A percentile compares a stretch with the other conserved stretches of the same genome.
Evolutionary conservation across 768 basidiomycete species (phyloP).

Genomic region (Stropharia rugosoannulata): DNA sequence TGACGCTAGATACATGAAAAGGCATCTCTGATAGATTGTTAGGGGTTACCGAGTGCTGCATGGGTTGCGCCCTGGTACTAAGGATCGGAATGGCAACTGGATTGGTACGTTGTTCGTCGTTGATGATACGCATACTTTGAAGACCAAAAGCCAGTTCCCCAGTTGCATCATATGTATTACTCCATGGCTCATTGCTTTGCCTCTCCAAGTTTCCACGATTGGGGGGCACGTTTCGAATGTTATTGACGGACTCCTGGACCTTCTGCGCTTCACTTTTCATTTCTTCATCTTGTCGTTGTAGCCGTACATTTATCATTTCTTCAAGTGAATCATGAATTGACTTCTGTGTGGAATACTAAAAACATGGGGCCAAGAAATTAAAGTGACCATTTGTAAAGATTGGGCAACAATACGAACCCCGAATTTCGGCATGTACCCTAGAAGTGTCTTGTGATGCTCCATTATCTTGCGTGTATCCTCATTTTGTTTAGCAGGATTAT

Average conservation of each 20-base stretch:
- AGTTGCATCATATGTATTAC: too few relatives aligned
- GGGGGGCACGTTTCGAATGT: background rate
- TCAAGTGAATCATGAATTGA: conserved; percentile 15
- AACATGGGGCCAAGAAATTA: background rate
- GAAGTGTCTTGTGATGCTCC: conserved; percentile 9
- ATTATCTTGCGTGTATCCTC: conserved; percentile 14
- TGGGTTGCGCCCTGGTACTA: background rate
- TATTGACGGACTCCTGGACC: background rate
- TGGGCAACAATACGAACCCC: conserved; percentile 8
- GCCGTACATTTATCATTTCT: conserved; percentile 8
- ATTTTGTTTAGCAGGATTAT: conserved; percentile 6
- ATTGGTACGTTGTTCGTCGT: background rate
- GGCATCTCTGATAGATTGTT: background rate
- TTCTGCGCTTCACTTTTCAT: conserved; percentile 2
- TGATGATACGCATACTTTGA: background rate
- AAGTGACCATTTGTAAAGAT: background rate
- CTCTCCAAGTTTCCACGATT: too few relatives aligned
- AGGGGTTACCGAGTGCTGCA: background rate
- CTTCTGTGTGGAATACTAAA: conserved; percentile 3
- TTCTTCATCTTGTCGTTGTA: conserved; percentile 1
- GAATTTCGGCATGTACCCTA: conserved; percentile 14
- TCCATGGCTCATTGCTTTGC: too few relatives aligned
- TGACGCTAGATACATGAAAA: background rate
- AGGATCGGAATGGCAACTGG: background rate
- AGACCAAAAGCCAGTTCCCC: conserved; percentile 2